A percentile compares a stretch with the other conserved stretches of the same genome.
phyloP scores from a whole-genome alignment of 768 basidiomycete genomes.

The Rhodocollybia butyracea region DNA sequence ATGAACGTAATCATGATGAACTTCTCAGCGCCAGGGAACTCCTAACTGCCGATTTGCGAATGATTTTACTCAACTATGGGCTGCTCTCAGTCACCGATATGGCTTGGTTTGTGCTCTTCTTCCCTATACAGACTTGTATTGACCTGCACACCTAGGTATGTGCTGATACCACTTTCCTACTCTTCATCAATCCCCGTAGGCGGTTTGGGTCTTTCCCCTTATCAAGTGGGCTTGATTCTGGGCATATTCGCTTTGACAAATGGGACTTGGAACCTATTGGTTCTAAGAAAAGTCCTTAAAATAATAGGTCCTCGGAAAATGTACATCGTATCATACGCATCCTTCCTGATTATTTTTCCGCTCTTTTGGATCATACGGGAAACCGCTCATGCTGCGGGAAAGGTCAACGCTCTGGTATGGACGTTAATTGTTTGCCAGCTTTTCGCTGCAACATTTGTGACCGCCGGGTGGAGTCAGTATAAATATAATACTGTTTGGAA shows the following conservation, averaged over 20 bases:
- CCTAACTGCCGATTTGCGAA: conserved; percentile 22
- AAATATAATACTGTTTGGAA: background rate
- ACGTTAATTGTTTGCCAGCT: conserved; percentile 32
- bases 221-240: conserved; percentile 46
- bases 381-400: conserved; percentile 30
- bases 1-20: background rate
- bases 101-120: no score
- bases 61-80: conserved; percentile 22
- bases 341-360: conserved; percentile 20
- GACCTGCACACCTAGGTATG: no score
- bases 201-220: conserved; percentile 47
- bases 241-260: conserved; percentile 48
- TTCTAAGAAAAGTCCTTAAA: conserved; percentile 49
- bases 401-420: conserved; percentile 28
- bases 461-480: conserved; percentile 34
- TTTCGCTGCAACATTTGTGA: conserved; percentile 20
- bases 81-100: conserved; percentile 28
- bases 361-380: background rate
- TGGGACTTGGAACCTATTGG: conserved; percentile 49
- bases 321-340: conserved; percentile 35
- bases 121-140: no score
- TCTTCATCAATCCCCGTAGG: conserved; percentile 50
- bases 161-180: conserved; percentile 24
- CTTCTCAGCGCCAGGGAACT: conserved; percentile 18
- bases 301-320: conserved; percentile 52